phyloP scores from a whole-genome alignment of 1,284 basidiomycete species.

The Mycena citricolor region DNA sequence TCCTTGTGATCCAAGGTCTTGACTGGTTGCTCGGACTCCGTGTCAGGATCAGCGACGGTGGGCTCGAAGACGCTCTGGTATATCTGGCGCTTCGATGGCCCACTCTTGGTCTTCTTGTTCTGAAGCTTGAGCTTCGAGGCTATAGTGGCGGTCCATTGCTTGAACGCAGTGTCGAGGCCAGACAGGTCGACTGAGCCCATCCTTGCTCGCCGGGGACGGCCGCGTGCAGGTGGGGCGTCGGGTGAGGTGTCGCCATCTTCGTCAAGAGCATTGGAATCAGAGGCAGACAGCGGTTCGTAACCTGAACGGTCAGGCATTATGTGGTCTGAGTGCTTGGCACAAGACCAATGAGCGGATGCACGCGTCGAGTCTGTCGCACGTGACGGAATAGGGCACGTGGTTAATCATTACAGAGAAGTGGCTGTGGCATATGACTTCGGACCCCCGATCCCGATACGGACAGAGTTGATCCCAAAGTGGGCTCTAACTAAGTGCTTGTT shows the following conservation, averaged over 20 bases:
- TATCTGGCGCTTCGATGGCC: conserved; percentile 67
- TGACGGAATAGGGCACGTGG: too few relatives aligned
- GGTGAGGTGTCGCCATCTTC: too few relatives aligned
- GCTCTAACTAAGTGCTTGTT: too few relatives aligned
- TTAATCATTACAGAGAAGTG: too few relatives aligned
- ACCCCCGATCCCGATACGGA: too few relatives aligned
- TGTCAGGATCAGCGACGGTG: too few relatives aligned
- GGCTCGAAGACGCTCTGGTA: conserved; percentile 80
- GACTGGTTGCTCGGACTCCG: conserved; percentile 38
- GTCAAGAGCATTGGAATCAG: conserved; percentile 36
- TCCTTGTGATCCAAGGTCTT: conserved; percentile 78
- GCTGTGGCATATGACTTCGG: too few relatives aligned
- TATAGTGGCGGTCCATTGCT: conserved; percentile 85
- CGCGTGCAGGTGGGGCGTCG: conserved; percentile 30
- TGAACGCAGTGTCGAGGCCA: conserved; percentile 79
- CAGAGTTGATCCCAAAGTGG: too few relatives aligned
- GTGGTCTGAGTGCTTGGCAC: too few relatives aligned
- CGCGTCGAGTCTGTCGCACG: too few relatives aligned
- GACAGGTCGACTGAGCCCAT: conserved; percentile 68
- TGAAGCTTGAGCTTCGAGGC: conserved; percentile 78
- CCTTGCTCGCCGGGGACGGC: conserved; percentile 47
- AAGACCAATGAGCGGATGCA: too few relatives aligned
- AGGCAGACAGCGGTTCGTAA: conserved; percentile 68
- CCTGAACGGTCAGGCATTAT: conserved; percentile 39
- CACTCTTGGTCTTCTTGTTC: conserved; percentile 65